phyloP scores from a whole-genome alignment of 257 asterid species.

The Asclepias syriaca region DNA sequence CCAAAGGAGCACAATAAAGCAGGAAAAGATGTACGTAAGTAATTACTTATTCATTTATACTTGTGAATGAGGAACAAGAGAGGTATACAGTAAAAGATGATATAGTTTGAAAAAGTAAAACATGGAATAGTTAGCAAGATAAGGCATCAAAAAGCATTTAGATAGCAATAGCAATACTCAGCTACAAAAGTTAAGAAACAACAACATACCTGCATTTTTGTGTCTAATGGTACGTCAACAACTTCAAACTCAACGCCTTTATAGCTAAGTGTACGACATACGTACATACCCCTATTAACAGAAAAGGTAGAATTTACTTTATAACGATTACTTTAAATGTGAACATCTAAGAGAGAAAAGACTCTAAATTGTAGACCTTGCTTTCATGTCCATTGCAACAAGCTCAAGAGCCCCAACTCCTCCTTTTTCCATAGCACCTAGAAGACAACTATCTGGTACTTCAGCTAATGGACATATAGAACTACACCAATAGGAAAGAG shows the following conservation, averaged over 20 bases:
- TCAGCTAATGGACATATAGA: conserved; percentile 2
- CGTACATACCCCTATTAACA: conserved; percentile 90
- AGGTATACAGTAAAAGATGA: neutral
- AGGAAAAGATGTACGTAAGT: neutral
- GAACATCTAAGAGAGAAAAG: neutral
- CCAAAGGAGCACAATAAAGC: neutral
- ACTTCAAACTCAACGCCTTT: conserved; percentile 94
- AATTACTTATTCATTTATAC: neutral
- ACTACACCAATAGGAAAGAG: neutral
- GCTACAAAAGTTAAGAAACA: conserved; percentile 2
- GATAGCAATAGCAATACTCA: neutral
- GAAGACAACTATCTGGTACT: conserved; percentile 20
- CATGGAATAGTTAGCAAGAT: neutral
- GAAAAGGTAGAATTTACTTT: conserved; percentile 6
- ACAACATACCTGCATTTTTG: conserved; percentile 64
- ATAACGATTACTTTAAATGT: neutral
- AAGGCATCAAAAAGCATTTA: neutral
- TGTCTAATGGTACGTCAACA: conserved; percentile 86
- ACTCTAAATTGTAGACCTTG: conserved; percentile 43
- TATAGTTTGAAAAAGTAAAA: neutral
- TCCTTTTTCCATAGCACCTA: conserved; percentile 93
- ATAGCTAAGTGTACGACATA: conserved; percentile 97
- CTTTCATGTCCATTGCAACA: conserved; percentile 99
- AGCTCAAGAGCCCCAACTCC: conserved; percentile 99
- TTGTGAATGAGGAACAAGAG: neutral